phyloP scores from a whole-genome alignment of 2,329 filamentous ascomycete species.

The Venturia asperata region DNA sequence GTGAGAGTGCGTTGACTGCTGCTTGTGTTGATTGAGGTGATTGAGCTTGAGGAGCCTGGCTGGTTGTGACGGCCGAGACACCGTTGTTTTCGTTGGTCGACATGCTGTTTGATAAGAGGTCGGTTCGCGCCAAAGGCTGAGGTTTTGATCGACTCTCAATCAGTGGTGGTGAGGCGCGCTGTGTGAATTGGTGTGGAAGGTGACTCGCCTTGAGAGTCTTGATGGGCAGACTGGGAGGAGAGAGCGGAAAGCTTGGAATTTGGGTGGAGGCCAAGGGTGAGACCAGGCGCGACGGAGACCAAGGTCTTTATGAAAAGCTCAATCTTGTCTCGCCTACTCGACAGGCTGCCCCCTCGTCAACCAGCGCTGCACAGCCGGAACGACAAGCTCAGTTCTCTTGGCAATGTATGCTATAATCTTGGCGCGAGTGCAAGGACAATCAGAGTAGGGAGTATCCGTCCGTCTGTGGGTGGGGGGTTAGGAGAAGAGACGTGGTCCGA shows the following conservation, averaged over 20 bases:
- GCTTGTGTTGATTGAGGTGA: conserved; percentile 9
- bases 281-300: conserved; percentile 2
- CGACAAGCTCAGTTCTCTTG: conserved; percentile 7
- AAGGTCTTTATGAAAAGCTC: neutral
- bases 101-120: neutral
- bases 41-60: conserved; percentile 14
- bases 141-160: too few relatives aligned
- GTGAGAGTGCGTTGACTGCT: conserved; percentile 9
- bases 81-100: conserved; percentile 13
- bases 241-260: conserved; percentile 12
- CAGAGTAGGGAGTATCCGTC: neutral
- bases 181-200: neutral
- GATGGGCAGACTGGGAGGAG: neutral
- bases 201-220: neutral
- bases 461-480: neutral
- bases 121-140: neutral
- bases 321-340: neutral
- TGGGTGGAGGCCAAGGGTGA: conserved; percentile 7
- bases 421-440: neutral
- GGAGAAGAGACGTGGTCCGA: neutral
- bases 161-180: neutral
- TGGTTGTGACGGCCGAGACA: conserved; percentile 5
- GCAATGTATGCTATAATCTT: neutral
- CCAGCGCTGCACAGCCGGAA: conserved; percentile 12
- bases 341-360: conserved; percentile 6